These are phyloP conservation scores for Lasiosphaeria ovina DNA, from an alignment of 495 filamentous ascomycete genomes.

Conservation along the genomic window DNA sequence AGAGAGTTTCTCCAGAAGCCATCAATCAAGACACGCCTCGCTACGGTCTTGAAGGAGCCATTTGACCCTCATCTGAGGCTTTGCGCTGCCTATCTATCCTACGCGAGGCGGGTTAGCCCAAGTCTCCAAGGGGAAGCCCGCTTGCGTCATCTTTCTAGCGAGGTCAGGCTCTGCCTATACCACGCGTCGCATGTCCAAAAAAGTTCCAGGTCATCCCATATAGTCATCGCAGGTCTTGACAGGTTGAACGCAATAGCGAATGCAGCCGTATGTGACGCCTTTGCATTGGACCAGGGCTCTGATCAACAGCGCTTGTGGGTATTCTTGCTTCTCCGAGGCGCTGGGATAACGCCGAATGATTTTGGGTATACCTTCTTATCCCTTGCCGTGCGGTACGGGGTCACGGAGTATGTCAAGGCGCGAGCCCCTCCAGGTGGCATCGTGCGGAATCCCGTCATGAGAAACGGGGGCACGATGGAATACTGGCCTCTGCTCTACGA, in stretches of 20 bases:
- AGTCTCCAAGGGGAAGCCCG: background rate
- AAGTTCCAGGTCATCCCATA: background rate
- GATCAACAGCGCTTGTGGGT: background rate
- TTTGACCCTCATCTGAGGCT: background rate
- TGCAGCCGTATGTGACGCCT: background rate
- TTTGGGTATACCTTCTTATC: background rate
- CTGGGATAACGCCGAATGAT: background rate
- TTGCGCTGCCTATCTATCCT: background rate
- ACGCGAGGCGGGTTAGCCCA: background rate
- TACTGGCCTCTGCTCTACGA: background rate
- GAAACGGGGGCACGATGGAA: background rate
- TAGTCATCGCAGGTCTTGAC: background rate
- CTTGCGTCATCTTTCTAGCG: background rate
- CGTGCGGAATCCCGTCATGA: background rate
- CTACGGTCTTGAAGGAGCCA: background rate
- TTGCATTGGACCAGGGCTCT: background rate
- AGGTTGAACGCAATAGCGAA: background rate
- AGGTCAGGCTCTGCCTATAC: background rate
- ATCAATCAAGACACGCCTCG: background rate
- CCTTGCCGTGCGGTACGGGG: background rate
- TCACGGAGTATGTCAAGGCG: background rate
- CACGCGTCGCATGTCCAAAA: background rate
- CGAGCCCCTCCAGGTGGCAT: background rate
- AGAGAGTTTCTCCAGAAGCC: background rate
- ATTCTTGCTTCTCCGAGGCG: background rate